Percentiles rank a stretch among this genome's conserved stretches.
phyloP scores from a whole-genome alignment of 805 yeast species.

The Martiniozyma abietophila region DNA sequence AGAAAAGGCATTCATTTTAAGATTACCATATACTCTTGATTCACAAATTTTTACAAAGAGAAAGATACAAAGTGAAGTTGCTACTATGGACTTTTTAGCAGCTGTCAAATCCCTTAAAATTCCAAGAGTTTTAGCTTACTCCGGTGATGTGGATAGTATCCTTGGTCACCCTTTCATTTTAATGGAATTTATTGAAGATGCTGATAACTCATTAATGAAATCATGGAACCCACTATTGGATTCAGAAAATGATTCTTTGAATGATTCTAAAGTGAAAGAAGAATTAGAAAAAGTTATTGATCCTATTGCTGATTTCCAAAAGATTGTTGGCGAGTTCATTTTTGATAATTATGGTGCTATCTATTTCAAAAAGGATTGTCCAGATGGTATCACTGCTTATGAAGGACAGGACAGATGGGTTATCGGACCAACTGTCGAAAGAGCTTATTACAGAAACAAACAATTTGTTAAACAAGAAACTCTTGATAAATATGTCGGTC shows the following conservation, averaged over 20 bases:
- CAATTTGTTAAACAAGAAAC: conserved; percentile 40
- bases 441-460: conserved; percentile 66
- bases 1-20: conserved; percentile 47
- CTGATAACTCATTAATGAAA: conserved; percentile 58
- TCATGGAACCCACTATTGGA: conserved; percentile 78
- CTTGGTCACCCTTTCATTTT: conserved; percentile 68
- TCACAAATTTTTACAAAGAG: conserved; percentile 55
- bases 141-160: conserved; percentile 51
- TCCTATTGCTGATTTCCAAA: conserved; percentile 51
- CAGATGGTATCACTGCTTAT: conserved; percentile 32
- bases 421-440: conserved; percentile 84
- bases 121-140: conserved; percentile 67
- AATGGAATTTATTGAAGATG: conserved; percentile 74
- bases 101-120: conserved; percentile 57
- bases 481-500: conserved; percentile 54
- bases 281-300: conserved; percentile 53
- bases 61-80: conserved; percentile 81
- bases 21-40: conserved; percentile 78
- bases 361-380: conserved; percentile 67
- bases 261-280: conserved; percentile 38
- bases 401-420: conserved; percentile 77
- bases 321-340: conserved; percentile 30
- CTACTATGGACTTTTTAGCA: conserved; percentile 77
- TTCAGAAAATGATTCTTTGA: conserved; percentile 34
- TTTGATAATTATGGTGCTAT: conserved; percentile 76